Conservation (phyloP, 1,284 basidiomycete genomes). For the Mycena citricolor region DNA sequence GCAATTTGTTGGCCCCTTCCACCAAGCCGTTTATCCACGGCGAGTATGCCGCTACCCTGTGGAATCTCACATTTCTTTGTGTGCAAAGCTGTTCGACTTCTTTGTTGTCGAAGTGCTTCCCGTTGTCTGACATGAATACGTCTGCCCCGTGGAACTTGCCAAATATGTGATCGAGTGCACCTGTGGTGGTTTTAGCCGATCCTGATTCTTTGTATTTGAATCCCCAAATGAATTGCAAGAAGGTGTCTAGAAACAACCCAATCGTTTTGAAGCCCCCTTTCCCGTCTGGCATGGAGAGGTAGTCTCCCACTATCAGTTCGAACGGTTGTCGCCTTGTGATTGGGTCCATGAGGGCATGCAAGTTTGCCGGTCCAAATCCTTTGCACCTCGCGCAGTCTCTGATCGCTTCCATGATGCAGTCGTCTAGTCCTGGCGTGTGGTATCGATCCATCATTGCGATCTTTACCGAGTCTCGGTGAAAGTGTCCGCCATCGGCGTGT, state of each 20-base stretch:
- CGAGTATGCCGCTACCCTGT: conserved; percentile 35
- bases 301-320: conserved; percentile 35
- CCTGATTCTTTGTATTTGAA: conserved; percentile 11
- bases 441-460: conserved; percentile 27
- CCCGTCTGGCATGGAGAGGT: conserved; percentile 33
- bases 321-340: conserved; percentile 36
- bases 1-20: conserved; percentile 17
- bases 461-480: conserved; percentile 31
- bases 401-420: conserved; percentile 31
- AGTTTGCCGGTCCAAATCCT: conserved; percentile 26
- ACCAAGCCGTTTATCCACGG: conserved; percentile 30
- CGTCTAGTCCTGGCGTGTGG: conserved; percentile 31
- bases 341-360: conserved; percentile 35
- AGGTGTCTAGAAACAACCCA: conserved; percentile 14
- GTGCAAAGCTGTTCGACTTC: conserved; percentile 32
- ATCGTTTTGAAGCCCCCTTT: conserved; percentile 28
- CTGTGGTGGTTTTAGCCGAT: conserved; percentile 26
- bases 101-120: conserved; percentile 37
- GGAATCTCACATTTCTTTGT: conserved; percentile 22
- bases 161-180: conserved; percentile 27
- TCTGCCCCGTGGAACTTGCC: conserved; percentile 28
- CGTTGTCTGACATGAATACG: conserved; percentile 39
- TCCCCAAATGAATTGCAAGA: conserved; percentile 14
- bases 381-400: conserved; percentile 31
- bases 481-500: conserved; percentile 31